Evolutionary conservation across 331 rosid species (phyloP), one percentile per base, ranked within the genome.

Genomic region (Malus hybrid): DNA sequence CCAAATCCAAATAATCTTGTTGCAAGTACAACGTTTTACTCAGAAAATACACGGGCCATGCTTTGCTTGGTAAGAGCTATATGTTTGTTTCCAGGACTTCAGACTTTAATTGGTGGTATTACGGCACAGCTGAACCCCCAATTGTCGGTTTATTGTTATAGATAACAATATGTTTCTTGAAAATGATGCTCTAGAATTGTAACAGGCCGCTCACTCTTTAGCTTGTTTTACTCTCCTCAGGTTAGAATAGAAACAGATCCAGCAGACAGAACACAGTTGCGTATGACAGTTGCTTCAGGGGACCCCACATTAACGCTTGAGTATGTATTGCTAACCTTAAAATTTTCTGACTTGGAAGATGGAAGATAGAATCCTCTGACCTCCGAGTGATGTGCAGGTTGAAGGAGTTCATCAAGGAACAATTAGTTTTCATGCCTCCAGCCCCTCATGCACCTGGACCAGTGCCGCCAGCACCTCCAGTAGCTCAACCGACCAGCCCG

Each of bases 221-320:
- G 66, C 52, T 63, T 28, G 28, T 61, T 70, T 70, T 73, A 52
- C 79, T 75, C 59, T 70, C 48, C 66, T 70, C 96, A 95, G 99
- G 69, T 74, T 69, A 82, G 99, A 88, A 79, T 95, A 72, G 98
- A 95, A 89, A 95, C 99, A 7, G 99, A 95, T 82, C 99, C 99
- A 70, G 97, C 99, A 15, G 99, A 92, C 86, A 85, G 99, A 83
- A 95, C 97, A 73, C 99, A 95, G 84, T 79, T 95, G 80, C 97
- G 99, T 54, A 86, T 95, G 99, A 95, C 99, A 12, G 91, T 95
- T 81, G 93, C 91, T 79, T 92, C 99, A 6, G 99, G 99, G 87
- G 99, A 95, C 78, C 97, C 98, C 39, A 48, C 86, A 5, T 82
- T 95, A 77, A 92, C 99, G 54, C 83, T 81, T 12, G 97, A 95